Base-by-base conservation (phyloP, 257 asterid genomes). In the Galeopsis tetrahit region DNA sequence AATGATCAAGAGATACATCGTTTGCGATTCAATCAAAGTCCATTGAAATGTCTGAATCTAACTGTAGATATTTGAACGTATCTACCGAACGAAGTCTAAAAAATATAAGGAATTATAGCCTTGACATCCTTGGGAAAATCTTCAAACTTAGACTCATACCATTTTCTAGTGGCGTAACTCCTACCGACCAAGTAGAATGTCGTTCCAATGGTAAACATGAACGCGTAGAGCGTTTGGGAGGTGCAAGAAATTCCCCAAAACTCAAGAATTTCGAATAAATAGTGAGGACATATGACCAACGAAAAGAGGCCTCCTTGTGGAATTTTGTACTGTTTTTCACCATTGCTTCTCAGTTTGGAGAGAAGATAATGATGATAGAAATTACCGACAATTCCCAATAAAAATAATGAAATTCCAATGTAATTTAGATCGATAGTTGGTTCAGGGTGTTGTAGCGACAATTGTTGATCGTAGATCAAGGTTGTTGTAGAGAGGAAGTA, bases 301-400 rank as follows among this genome's bases (percentile, higher is more conserved):
- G 44, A 10, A 40, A 88, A 88, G 6, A 90, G 79, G 3, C 95
- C 91, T 7, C 95, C 93, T 56, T 64, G 76, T 3, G 91, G 91
- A 40, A 88, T 80, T 68, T 78, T 86, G 85, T 90, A 88, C 57
- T 68, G 70, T 32, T 83, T 82, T 0, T 90, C 88, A 11, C 82
- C 88, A 0, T 69, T 6, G 4, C 31, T 76, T 69, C 96, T 82
- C 17, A 90, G 61, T 11, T 59, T 86, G 2, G 93, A 79, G 3
- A 90, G 92, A 44, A 90, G 78, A 66, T 43, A 76, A 78, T 88
- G 96, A 84, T 90, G 96, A 77, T 88, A 88, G 39, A 90, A 78
- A 35, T 86, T 90, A 2, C 91, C 95, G 8, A 28, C 43, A 15
- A 82, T 82, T 72, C 96, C 95, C n/a, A 84, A 10, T 17, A 78